phyloP scores from a whole-genome alignment of 768 basidiomycete genomes.

The Termitomyces sp. region DNA sequence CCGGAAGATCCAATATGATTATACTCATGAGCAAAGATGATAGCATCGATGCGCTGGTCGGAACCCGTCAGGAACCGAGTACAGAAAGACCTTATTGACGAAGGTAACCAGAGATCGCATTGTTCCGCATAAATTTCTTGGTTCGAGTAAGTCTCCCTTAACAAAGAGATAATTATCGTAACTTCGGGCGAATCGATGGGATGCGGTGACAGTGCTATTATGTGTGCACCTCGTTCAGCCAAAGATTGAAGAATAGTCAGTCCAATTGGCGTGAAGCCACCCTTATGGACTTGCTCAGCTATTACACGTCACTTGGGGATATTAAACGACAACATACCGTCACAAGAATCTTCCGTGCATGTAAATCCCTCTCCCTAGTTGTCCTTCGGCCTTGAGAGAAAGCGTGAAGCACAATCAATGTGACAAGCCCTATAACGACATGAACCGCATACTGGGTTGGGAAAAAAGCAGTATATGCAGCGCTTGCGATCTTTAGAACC shows the following conservation, averaged over 20 bases:
- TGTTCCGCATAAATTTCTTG: conserved; percentile 76
- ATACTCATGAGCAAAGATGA: conserved; percentile 79
- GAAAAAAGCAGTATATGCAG: conserved; percentile 35
- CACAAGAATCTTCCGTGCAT: conserved; percentile 63
- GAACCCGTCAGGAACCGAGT: conserved; percentile 59
- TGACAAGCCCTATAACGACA: conserved; percentile 36
- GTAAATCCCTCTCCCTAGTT: conserved; percentile 68
- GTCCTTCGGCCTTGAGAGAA: conserved; percentile 70
- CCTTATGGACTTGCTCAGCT: conserved; percentile 33
- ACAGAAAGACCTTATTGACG: conserved; percentile 66
- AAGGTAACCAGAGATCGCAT: conserved; percentile 64
- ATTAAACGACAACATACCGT: conserved; percentile 45
- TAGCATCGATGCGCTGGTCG: conserved; percentile 68
- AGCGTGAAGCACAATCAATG: conserved; percentile 44
- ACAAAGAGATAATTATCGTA: conserved; percentile 56
- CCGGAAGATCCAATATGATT: conserved; percentile 47
- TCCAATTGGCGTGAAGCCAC: conserved; percentile 71
- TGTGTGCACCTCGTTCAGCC: conserved; percentile 71
- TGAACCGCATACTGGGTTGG: conserved; percentile 58
- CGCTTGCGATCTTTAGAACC: conserved; percentile 48
- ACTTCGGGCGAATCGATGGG: conserved; percentile 50
- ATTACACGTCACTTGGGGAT: not conserved
- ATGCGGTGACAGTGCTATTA: conserved; percentile 67
- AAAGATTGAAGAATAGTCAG: conserved; percentile 61
- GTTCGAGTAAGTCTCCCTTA: conserved; percentile 68